Conservation (phyloP, 306 rosid species). For the Pachyrhizus erosus region DNA sequence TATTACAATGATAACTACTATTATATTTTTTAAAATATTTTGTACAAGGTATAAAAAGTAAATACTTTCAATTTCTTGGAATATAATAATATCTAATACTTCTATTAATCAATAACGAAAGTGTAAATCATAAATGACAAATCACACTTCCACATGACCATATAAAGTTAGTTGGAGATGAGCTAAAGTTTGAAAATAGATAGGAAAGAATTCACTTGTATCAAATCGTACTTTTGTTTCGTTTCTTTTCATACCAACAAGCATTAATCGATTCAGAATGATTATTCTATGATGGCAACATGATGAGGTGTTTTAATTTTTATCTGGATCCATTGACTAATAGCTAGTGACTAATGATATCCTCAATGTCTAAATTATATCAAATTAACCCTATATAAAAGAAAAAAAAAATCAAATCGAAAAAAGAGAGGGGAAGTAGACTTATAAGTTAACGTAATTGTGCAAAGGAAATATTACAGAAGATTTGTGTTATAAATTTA, state of each 20-base stretch:
- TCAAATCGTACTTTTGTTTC: neutral
- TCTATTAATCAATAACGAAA: too few species aligned
- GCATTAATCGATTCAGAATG: neutral
- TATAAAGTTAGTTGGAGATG: neutral
- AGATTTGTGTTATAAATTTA: neutral
- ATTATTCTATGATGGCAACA: neutral
- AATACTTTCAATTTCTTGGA: too few species aligned
- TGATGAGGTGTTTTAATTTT: neutral
- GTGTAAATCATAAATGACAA: neutral
- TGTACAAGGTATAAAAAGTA: too few species aligned
- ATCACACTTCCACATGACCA: neutral
- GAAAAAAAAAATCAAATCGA: too few species aligned
- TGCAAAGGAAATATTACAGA: neutral
- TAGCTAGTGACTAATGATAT: neutral
- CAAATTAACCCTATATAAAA: neutral
- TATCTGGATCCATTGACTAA: neutral
- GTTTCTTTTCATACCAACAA: neutral
- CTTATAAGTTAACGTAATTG: neutral
- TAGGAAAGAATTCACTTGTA: neutral
- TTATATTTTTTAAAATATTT: too few species aligned
- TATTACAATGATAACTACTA: too few species aligned
- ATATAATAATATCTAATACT: too few species aligned
- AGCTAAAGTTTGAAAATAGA: neutral
- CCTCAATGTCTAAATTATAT: neutral
- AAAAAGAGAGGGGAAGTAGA: too few species aligned